Conservation (phyloP, 1,139 yeast genomes). For the Saccharomycopsis crataegensis region DNA sequence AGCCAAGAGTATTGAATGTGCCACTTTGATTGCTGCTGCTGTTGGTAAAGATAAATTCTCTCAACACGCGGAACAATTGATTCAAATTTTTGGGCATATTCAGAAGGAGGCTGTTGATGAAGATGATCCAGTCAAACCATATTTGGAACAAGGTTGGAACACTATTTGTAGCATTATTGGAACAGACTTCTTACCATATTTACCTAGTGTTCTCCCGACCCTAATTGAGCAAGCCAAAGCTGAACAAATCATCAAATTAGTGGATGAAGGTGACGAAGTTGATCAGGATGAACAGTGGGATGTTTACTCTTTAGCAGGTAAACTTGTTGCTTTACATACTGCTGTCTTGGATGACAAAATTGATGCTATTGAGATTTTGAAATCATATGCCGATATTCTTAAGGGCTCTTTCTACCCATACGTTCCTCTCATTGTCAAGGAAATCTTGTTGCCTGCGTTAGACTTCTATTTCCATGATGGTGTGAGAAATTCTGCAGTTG, state of each 20-base stretch:
- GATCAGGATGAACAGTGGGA: conserved; percentile 93
- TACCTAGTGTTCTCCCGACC: conserved; percentile 88
- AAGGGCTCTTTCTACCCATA: conserved; percentile 79
- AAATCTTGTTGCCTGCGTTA: conserved; percentile 79
- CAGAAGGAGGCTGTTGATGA: conserved; percentile 50
- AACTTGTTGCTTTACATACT: conserved; percentile 90
- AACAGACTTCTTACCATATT: conserved; percentile 76
- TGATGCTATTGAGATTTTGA: conserved; percentile 79
- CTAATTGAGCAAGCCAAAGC: conserved; percentile 78
- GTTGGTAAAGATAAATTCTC: conserved; percentile 88
- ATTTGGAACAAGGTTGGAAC: conserved; percentile 95
- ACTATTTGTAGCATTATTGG: conserved; percentile 85
- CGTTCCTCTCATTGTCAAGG: conserved; percentile 69
- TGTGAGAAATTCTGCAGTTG: conserved; percentile 85
- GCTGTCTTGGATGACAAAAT: conserved; percentile 89
- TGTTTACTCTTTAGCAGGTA: conserved; percentile 83
- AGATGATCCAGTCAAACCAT: conserved; percentile 84
- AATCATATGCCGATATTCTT: conserved; percentile 81
- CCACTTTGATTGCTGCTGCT: conserved; percentile 91
- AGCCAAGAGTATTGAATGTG: conserved; percentile 94
- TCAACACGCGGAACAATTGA: conserved; percentile 68
- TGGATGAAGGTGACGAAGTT: conserved; percentile 74
- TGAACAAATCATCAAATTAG: conserved; percentile 77
- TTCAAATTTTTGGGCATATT: conserved; percentile 63
- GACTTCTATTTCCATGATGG: conserved; percentile 92